Evolutionary conservation across 306 rosid species (phyloP).

Genomic region (Rosa persica): DNA sequence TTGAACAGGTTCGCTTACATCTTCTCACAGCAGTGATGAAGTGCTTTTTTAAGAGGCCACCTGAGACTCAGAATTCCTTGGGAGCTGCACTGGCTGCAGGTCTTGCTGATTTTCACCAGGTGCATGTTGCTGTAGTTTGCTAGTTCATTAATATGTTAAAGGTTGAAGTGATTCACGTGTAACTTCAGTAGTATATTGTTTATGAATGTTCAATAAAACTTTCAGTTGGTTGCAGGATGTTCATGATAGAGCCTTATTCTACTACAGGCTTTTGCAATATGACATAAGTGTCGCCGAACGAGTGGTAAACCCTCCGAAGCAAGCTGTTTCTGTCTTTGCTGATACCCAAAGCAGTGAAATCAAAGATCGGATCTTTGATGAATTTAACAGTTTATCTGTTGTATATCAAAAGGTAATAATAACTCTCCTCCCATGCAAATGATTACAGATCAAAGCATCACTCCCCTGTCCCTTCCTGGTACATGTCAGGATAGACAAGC

Average conservation of each 20-base stretch:
- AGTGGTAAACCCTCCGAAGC: conserved; percentile 97
- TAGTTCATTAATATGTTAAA: neutral
- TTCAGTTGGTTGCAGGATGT: conserved; percentile 81
- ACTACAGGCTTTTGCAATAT: conserved; percentile 91
- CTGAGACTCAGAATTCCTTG: conserved; percentile 87
- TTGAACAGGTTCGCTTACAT: conserved; percentile 88
- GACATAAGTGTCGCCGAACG: conserved; percentile 74
- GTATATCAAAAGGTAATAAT: conserved; percentile 80
- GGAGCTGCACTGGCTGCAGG: conserved; percentile 98
- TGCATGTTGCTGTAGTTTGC: conserved; percentile 19
- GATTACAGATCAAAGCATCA: conserved; percentile 7
- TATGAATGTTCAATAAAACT: conserved; percentile 33
- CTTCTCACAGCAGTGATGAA: conserved; percentile 97
- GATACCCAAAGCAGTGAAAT: conserved; percentile 98
- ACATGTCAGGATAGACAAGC: neutral
- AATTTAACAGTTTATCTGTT: conserved; percentile 94
- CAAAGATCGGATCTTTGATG: conserved; percentile 96
- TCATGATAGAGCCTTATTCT: conserved; percentile 92
- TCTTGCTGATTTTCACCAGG: conserved; percentile 95
- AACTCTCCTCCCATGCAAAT: conserved; percentile 15
- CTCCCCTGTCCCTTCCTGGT: neutral
- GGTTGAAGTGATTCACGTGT: neutral
- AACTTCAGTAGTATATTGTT: conserved; percentile 11
- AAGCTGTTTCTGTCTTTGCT: conserved; percentile 99
- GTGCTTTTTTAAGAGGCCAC: conserved; percentile 98